phyloP scores from a whole-genome alignment of 192 early-diverging fungal species.

The Cetraspora pellucida region DNA sequence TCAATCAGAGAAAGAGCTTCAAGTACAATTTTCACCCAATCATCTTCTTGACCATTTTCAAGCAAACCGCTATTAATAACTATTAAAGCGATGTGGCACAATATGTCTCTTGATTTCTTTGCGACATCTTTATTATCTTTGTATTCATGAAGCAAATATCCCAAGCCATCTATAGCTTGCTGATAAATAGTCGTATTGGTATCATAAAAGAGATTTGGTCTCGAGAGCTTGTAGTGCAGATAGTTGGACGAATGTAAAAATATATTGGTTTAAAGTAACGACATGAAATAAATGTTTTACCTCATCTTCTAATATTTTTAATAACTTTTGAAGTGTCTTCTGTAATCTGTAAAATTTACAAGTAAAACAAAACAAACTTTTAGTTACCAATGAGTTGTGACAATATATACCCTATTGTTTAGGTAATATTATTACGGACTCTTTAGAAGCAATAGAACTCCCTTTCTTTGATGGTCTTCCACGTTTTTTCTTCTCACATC shows the following conservation, averaged over 20 bases:
- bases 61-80: background rate
- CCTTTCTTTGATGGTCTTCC: conserved; percentile 31
- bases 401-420: background rate
- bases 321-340: conserved; percentile 8
- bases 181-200: background rate
- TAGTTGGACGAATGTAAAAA: background rate
- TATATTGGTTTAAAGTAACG: background rate
- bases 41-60: background rate
- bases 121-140: background rate
- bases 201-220: background rate
- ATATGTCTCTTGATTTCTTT: background rate
- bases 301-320: conserved; percentile 19
- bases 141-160: conserved; percentile 1
- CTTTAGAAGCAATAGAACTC: background rate
- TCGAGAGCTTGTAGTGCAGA: background rate
- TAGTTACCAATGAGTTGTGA: background rate
- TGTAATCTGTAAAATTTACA: conserved; percentile 2
- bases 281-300: background rate
- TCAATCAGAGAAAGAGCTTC: conserved; percentile 16
- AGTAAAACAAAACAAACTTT: background rate
- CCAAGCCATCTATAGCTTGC: background rate
- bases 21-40: conserved; percentile 24
- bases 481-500: conserved; percentile 3
- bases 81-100: background rate
- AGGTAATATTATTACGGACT: background rate